Evolutionary conservation across 2,329 filamentous ascomycete species (phyloP), one percentile per base, ranked within the genome.

Genomic region (Purpureocillium takamizusanense): DNA sequence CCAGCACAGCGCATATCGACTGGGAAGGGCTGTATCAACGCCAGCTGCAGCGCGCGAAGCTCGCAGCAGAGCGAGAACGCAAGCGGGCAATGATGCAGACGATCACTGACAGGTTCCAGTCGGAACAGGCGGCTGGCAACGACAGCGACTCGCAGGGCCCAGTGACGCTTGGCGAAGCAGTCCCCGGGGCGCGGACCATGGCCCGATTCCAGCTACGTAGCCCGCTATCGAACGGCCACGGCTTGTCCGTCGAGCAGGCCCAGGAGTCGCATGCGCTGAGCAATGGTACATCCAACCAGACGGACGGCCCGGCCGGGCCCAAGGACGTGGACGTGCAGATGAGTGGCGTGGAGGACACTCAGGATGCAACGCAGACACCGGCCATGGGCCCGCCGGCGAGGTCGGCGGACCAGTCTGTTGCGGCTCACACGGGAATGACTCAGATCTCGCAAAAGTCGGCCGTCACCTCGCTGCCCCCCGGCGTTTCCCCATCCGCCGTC

Each of bases 21-120:
- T 95, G 88, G 66, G 87, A 95, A 47, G 81, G 76, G 34, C 74
- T 95, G 3, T 89, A 92, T 57, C 65, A 76, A 36, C 73, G 85
- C 35, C 84, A 92, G 55, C 56, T 81, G 34, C 75, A 81, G 53
- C 74, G 86, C 39, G 74, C 71, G 33, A 72, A 67, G 41, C 67
- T 75, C 47, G 69, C 66, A 25, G 72, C 74, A 28, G 78, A 83
- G 53, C 75, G 78, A 53, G 66, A 72, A 30, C 69, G 70, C 31
- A 81, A 86, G 59, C 78, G 74, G 50, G 72, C 72, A 52, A 76
- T 73, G 1, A 65, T 76, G 51, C 79, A 81, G 51, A 76, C 57
- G 46, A 63, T 72, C 9, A 54, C 67, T 46, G 69, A 69, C 44
- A 60, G 60, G 48, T 62, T 68, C 16, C 71, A 64, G 49, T 69